A percentile compares a stretch with the other conserved stretches of the same genome.
phyloP scores from a whole-genome alignment of 495 filamentous ascomycete species.

The Penicillium bovifimosum region DNA sequence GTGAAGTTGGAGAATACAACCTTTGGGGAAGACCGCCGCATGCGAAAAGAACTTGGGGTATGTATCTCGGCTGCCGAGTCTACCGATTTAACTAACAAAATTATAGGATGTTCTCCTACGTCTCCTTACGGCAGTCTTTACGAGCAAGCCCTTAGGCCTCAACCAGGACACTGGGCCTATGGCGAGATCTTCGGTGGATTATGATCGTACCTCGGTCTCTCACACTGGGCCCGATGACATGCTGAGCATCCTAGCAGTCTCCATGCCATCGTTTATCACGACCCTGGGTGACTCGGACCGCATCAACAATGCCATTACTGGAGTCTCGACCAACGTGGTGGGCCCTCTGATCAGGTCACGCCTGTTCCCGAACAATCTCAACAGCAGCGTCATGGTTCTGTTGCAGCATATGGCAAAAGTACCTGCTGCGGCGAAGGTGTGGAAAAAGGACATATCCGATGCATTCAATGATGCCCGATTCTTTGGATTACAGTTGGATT shows the following conservation, averaged over 20 bases:
- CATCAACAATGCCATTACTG: conserved; percentile 65
- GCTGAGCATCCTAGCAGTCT: conserved; percentile 68
- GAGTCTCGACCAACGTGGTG: conserved; percentile 78
- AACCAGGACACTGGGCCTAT: conserved; percentile 40
- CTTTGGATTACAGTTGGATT: conserved; percentile 58
- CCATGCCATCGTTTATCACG: conserved; percentile 77
- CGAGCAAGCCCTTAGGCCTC: conserved; percentile 68
- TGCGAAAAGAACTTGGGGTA: conserved; percentile 89
- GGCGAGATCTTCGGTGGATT: conserved; percentile 40
- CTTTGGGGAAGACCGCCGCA: conserved; percentile 90
- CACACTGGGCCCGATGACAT: conserved; percentile 63
- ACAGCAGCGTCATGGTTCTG: conserved; percentile 61
- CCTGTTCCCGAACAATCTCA: conserved; percentile 81
- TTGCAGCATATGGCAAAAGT: conserved; percentile 72
- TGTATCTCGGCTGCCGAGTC: conserved; percentile 25
- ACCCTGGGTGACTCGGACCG: conserved; percentile 83
- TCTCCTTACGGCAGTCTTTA: conserved; percentile 85
- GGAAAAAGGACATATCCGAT: conserved; percentile 89
- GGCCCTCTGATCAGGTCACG: conserved; percentile 79
- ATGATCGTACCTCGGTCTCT: conserved; percentile 36
- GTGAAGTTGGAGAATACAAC: conserved; percentile 96
- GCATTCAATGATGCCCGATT: conserved; percentile 87
- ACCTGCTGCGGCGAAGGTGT: conserved; percentile 74
- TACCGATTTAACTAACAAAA: conserved; percentile 22
- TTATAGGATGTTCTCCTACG: conserved; percentile 80